Evolutionary conservation across 495 filamentous ascomycete genomes (phyloP), one percentile per base, ranked within the genome.

Genomic region (Arthonia radiata): DNA sequence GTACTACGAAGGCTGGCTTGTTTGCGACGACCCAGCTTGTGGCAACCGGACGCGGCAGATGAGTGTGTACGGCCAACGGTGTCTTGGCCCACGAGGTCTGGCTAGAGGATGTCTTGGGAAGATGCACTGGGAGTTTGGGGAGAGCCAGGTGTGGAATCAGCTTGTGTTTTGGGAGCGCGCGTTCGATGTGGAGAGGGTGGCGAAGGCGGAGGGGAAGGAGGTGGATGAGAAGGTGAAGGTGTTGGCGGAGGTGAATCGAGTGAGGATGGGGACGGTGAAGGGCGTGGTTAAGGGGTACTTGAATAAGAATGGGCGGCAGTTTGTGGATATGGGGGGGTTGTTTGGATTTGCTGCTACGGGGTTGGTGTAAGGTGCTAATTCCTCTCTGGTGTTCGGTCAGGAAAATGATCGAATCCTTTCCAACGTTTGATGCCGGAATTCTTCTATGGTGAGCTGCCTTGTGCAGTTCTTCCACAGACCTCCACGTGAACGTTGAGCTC

Each of bases 261-360:
- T 52, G 18, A 48, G 79, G 39, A 94, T 94, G 44, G 62, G 39
- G 11, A 78, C 74, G 5, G 52, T 81, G 25, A 69, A 61, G 50
- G 61, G 57, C 1, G 68, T 76, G n/a, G 80, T 89, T 7, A 78
- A 79, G 32, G 67, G 48, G 42, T 89, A 93, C 52, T 47, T 97
- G 47, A 77, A 77, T 43, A 86, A 80, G 57, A 92, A 80, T 56
- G 86, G 89, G 18, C 57, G 81, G 44, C 74, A 75, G 49, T 94
- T 80, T 80, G 86, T 97, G 29, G 76, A 76, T 31, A 97, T 94
- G 86, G 80, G 83, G 49, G 66, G 55, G 42, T 52, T 97, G 32
- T 97, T 94, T 58, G 58, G 52, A 27, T 76, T 71, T 52, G 68
- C 66, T 44, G 31, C 19, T n/a, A n/a, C n/a, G n/a, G n/a, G n/a